Evolutionary conservation across 495 filamentous ascomycete species (phyloP), one percentile per base, ranked within the genome.

Genomic region (Astrothelium macrocarpum): DNA sequence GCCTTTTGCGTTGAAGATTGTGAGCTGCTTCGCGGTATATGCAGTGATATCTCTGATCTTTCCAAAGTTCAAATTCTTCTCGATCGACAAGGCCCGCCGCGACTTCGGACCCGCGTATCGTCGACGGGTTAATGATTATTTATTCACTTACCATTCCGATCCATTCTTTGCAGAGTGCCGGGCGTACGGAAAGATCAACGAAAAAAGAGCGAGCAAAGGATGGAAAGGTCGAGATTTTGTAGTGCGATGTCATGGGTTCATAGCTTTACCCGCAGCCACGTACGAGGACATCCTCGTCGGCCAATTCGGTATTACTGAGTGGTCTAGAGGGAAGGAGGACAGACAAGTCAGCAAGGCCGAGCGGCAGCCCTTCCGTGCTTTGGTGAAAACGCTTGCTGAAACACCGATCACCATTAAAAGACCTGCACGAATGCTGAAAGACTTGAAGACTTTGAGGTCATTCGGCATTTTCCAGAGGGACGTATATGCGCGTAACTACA

Each of bases 91-190:
- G 25, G 49, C 49, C 25, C 25, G n/a, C n/a, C 25, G n/a, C 25
- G 1, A 1, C 25, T 56, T 56, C 11, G 49, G 49, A 28, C 49
- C 49, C 11, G 25, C n/a, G 25, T 26, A 9, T 56, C 49, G 49
- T 26, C 2, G 25, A 28, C 20, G 49, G n/a, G 49, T 56, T 29
- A 9, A 26, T 28, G 49, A 56, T 9, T 26, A 56, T 56, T 26
- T 56, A 9, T 20, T 56, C 23, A 56, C 49, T 29, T 56, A 56
- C 25, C 49, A 56, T 25, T 56, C 49, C 25, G 49, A 56, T 56
- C 49, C 49, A 29, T 56, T 56, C 25, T 56, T 56, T 56, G 49
- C 49, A 29, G 49, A 56, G 4, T 56, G 49, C 29, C n/a, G 49
- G 49, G 49, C 25, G 25, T 56, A 56, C 25, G 49, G 49, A 56